Conservation (phyloP, 2,329 filamentous ascomycete genomes). For the Apiospora marii region DNA sequence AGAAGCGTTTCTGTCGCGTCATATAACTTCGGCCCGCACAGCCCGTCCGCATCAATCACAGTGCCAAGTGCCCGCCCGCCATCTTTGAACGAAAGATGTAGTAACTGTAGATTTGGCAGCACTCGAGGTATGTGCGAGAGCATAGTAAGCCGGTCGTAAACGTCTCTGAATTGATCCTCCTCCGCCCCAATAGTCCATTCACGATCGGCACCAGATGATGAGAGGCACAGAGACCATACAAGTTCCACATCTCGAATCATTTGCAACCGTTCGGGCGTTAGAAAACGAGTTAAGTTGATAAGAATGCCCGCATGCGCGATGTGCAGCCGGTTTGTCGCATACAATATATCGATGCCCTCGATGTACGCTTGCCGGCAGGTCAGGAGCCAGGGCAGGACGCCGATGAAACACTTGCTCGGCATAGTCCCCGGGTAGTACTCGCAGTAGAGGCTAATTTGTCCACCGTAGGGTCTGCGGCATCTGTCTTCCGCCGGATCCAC, state of each 20-base stretch:
- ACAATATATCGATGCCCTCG: constrained; percentile 14
- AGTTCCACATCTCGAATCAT: constrained; percentile 2
- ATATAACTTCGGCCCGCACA: constrained; percentile 24
- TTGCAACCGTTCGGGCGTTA: neutral
- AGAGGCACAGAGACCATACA: neutral
- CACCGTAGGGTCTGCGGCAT: neutral
- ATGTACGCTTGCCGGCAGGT: constrained; percentile 1
- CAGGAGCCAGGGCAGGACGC: neutral
- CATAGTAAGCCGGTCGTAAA: constrained; percentile 9
- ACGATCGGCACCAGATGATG: neutral
- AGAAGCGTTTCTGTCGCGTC: constrained; percentile 25
- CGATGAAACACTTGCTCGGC: constrained; percentile 7
- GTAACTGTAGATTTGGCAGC: neutral
- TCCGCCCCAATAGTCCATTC: neutral
- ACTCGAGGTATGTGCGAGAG: neutral
- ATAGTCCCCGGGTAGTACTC: constrained; percentile 8
- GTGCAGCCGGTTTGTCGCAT: constrained; percentile 8
- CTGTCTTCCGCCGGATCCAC: neutral
- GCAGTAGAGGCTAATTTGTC: neutral
- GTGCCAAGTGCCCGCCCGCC: neutral
- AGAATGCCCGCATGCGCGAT: neutral
- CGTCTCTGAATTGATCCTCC: neutral
- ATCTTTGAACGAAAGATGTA: constrained; percentile 6
- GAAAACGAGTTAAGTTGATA: neutral
- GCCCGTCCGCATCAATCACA: too few species aligned